Evolutionary conservation across 2,329 filamentous ascomycete genomes (phyloP), one percentile per base, ranked within the genome.

Genomic region (Anisogramma anomala): DNA sequence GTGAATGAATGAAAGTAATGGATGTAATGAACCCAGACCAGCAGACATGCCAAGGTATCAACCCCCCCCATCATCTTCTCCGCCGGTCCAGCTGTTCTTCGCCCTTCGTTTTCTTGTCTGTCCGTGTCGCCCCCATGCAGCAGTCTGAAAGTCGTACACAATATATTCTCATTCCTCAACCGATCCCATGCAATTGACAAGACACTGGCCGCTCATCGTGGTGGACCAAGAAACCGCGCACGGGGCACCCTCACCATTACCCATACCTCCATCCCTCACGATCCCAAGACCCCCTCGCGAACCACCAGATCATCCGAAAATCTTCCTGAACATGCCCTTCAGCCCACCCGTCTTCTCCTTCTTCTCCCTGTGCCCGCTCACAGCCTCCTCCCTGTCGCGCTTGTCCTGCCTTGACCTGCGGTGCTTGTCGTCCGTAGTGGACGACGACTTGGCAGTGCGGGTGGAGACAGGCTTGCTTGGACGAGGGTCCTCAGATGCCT

Each of bases 251-350:
- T n/a, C 5, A 23, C 14, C 14, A 30, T 22, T 8, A 6, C 13
- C 17, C 11, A n/a, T 15, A 11, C n/a, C 15, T 10, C n/a, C 33
- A 17, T 18, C 37, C 11, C 26, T 31, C 22, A 33, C 33, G 11
- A 28, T 18, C 23, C 11, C 4, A 18, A 31, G 14, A 3, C 20
- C 20, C 15, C n/a, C 15, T 3, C 2, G 3, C 10, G 20, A 33
- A 6, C 5, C n/a, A 15, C 14, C 18, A 40, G 6, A 10, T 47
- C 31, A 38, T 31, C 40, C 43, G 27, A 47, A 47, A 5, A 47
- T 30, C 31, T 33, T 44, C 45, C 44, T 47, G 45, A 47, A 47
- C 37, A 47, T 47, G 13, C 45, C 45, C 38, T 47, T 47, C 20
- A 47, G 4, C 9, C 41, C 45, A 9, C 41, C 45, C n/a, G 44